Evolutionary conservation across 441 rosid genomes (phyloP), one percentile per base, ranked within the genome.

Genomic region (Pelargonium myrrhifolium): DNA sequence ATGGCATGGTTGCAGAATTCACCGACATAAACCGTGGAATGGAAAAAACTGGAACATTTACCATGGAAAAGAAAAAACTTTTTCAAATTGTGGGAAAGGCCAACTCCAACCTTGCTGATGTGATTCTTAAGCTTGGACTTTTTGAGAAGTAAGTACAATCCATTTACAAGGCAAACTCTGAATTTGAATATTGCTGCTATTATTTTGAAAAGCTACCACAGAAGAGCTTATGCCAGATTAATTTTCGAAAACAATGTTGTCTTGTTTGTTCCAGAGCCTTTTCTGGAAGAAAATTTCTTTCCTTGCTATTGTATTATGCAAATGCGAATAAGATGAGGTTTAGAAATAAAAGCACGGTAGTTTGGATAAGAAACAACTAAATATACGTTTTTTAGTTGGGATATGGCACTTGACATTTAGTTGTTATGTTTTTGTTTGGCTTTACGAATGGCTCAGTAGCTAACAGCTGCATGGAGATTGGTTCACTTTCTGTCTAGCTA

Each of bases 61-160:
- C 96, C 47, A 93, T 93, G 98, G 88, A 91, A 40, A 85, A 92
- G 77, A 93, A 89, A 75, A 93, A 90, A 71, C 92, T 93, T 62
- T 93, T 93, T 80, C 98, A 93, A 74, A 72, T 93, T 65, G 97
- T 93, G 51, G 98, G 97, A 64, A 93, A 86, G 76, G 97, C 97
- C 69, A 93, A 90, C 75, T 89, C 95, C 62, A 87, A 89, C 72
- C 91, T 90, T 45, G 97, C 96, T 78, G 98, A 90, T 79, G 97
- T 93, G 66, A 93, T 93, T 80, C 86, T 90, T 65, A 93, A 86
- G 84, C 94, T 93, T 26, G 97, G 98, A 71, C 96, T 90, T 71
- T 93, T 93, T 78, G 98, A 93, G 81, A 93, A 97, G 98, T 93
- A 83, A 74, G n/a, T 61, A 28, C 26, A 63, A 66, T 53, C 35